Percentiles rank a stretch among this genome's conserved stretches.
These are phyloP conservation scores for Suillus variegatus DNA, from an alignment of 768 basidiomycete genomes.

Conservation along the genomic window DNA sequence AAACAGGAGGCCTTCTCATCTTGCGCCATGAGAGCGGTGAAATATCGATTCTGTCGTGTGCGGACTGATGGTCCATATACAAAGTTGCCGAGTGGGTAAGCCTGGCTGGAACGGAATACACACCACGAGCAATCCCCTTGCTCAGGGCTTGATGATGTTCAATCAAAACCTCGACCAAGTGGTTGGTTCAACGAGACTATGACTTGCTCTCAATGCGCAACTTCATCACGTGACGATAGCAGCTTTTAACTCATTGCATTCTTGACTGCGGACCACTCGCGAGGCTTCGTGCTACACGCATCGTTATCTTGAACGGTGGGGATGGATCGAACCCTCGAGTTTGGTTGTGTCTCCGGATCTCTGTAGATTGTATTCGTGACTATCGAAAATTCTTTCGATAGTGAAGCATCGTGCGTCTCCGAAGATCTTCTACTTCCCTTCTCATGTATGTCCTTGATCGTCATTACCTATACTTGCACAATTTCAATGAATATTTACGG, in stretches of 20 bases:
- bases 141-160: background rate
- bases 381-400: too few species aligned
- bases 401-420: too few species aligned
- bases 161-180: background rate
- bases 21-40: background rate
- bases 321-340: too few species aligned
- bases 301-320: background rate
- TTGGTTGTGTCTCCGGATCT: too few species aligned
- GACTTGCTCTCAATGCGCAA: background rate
- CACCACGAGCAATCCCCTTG: background rate
- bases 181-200: background rate
- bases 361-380: too few species aligned
- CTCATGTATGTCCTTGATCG: too few species aligned
- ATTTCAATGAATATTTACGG: too few species aligned
- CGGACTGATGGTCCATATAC: background rate
- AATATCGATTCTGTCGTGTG: background rate
- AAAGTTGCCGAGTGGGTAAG: background rate
- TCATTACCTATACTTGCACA: too few species aligned
- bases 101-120: background rate
- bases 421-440: too few species aligned
- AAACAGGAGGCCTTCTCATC: background rate
- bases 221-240: background rate
- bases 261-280: background rate
- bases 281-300: background rate
- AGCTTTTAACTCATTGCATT: too few species aligned